Evolutionary conservation across 2,329 filamentous ascomycete genomes (phyloP).

Genomic region (Alternaria atra): DNA sequence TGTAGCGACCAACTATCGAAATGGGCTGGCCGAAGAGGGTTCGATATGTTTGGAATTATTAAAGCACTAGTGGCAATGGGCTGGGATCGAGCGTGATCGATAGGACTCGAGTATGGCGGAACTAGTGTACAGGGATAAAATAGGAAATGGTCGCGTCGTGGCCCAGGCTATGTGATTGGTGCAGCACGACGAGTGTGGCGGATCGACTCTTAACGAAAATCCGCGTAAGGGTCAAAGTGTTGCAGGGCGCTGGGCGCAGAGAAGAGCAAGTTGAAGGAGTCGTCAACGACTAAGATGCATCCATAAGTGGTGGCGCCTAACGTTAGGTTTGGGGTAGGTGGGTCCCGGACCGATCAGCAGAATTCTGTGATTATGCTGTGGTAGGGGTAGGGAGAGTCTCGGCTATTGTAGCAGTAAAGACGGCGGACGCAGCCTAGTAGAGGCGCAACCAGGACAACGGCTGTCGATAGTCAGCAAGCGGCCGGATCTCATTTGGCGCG

Average conservation of each 20-base stretch:
- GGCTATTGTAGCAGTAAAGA: conserved; percentile 30
- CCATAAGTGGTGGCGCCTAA: conserved; percentile 39
- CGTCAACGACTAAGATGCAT: conserved; percentile 35
- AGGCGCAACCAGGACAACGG: conserved; percentile 40
- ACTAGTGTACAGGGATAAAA: conserved; percentile 41
- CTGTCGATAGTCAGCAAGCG: conserved; percentile 36
- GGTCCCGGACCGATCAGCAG: conserved; percentile 36
- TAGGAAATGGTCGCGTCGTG: conserved; percentile 40
- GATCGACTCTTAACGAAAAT: conserved; percentile 41
- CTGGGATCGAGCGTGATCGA: conserved; percentile 12
- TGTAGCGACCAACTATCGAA: conserved; percentile 12
- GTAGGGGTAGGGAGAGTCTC: conserved; percentile 27
- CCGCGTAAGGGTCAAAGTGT: conserved; percentile 48
- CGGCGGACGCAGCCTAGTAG: conserved; percentile 28
- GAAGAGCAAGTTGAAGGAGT: conserved; percentile 45
- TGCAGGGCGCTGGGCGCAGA: conserved; percentile 51
- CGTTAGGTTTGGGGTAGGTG: conserved; percentile 35
- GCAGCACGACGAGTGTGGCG: conserved; percentile 33
- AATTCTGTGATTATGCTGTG: conserved; percentile 37
- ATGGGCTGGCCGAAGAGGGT: conserved; percentile 8
- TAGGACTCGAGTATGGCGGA: conserved; percentile 21
- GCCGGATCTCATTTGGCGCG: conserved; percentile 44
- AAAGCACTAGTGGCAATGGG: conserved; percentile 32
- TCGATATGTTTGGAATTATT: conserved; percentile 60
- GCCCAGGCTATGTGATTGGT: conserved; percentile 36